Evolutionary conservation across 495 filamentous ascomycete genomes (phyloP).

Genomic region (Saxophila tyrrhenica): DNA sequence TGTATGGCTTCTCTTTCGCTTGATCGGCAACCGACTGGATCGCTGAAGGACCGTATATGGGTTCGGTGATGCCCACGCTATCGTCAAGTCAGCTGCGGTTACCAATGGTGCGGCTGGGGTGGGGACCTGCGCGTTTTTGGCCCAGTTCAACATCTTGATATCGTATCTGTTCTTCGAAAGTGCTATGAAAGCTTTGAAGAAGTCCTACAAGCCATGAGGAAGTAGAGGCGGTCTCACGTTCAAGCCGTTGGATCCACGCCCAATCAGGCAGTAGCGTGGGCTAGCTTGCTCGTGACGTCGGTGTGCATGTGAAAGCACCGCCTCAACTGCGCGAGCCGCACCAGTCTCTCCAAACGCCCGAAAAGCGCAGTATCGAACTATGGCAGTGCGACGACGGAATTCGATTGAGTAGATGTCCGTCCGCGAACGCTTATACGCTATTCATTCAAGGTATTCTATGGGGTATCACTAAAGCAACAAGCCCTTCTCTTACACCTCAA

Average conservation of each 20-base stretch:
- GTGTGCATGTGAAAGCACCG: neutral
- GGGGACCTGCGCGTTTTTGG: constrained; percentile 53
- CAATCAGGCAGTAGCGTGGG: neutral
- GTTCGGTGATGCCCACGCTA: constrained; percentile 90
- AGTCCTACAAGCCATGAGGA: neutral
- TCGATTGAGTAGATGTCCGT: too few relatives aligned
- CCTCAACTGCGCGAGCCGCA: too few relatives aligned
- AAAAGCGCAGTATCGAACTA: too few relatives aligned
- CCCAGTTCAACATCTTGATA: constrained; percentile 51
- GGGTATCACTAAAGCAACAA: neutral
- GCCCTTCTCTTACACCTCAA: neutral
- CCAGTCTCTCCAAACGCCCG: too few relatives aligned
- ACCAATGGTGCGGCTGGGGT: neutral
- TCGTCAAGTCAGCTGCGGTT: constrained; percentile 38
- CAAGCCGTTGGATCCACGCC: neutral
- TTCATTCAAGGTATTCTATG: too few relatives aligned
- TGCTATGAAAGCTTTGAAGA: neutral
- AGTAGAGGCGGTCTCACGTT: neutral
- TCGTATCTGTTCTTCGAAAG: neutral
- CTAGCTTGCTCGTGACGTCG: neutral
- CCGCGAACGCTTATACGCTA: too few relatives aligned
- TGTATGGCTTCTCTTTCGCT: constrained; percentile 66
- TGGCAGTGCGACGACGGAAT: too few relatives aligned
- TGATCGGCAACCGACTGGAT: constrained; percentile 77
- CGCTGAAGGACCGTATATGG: constrained; percentile 85